Evolutionary conservation across 495 filamentous ascomycete genomes (phyloP), one percentile per base, ranked within the genome.

Genomic region (Penicillium antarcticum): DNA sequence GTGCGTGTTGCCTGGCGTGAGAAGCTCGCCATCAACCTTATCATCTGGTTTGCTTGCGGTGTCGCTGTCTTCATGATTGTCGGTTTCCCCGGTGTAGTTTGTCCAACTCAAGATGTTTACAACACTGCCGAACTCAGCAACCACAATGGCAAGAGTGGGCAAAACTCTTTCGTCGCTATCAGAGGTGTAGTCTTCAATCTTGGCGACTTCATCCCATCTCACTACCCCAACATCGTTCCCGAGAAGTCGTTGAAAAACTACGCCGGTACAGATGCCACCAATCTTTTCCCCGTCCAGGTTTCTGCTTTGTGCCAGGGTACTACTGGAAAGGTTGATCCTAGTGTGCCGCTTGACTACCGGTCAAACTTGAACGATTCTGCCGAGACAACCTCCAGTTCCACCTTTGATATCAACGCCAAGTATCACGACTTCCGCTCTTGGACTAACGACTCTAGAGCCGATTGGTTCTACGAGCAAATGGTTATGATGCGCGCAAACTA

Each of bases 11-110:
- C 94, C 3, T 98, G 94, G 94, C 81, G 94, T 52, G 94, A 98
- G 66, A 98, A 98, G 77, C 69, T 97, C 48, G 94, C 94, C 31
- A 99, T 99, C 79, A 99, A 99, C 75, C 70, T 97, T 56, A 81
- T 97, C 68, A 99, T 99, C 63, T 99, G 94, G 94, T 79, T 92
- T 53, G 78, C 77, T 60, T 97, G 94, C 69, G 73, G 72, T 40
- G 73, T 88, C 56, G 82, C 88, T 3, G 78, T 87, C 39, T 99
- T 97, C 78, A 89, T 99, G 78, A 83, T 87, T 63, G 84, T 97
- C 48, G 80, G 82, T 59, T 95, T 98, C 67, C 94, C 94, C 14
- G 71, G 77, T 55, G 73, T 97, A 48, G 87, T 99, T 61, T 99
- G 94, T 72, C 94, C 94, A 1, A 92, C 74, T 26, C 95, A 97